Evolutionary conservation across 441 rosid species (phyloP).

Genomic region (Corymbia citriodora): DNA sequence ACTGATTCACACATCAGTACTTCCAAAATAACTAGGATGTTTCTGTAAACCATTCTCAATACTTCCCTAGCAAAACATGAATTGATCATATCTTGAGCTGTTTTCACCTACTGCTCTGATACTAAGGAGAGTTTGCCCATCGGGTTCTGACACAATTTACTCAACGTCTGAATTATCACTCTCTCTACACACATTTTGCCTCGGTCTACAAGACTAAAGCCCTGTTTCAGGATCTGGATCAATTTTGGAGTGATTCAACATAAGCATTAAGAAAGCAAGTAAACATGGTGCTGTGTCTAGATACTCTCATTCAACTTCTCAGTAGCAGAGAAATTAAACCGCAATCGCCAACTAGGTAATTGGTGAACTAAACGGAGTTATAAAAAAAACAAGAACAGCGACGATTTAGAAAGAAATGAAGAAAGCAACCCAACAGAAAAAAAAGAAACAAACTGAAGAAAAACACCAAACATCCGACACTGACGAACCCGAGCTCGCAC

Average conservation of each 20-base stretch:
- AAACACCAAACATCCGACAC: neutral
- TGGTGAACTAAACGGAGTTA: neutral
- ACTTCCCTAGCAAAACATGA: neutral
- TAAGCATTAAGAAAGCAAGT: neutral
- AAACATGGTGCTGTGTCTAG: neutral
- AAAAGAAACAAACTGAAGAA: neutral
- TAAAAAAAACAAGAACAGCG: neutral
- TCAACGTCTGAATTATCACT: neutral
- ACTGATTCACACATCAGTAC: neutral
- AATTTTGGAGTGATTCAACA: neutral
- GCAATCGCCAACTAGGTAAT: neutral
- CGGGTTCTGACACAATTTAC: neutral
- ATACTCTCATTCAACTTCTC: neutral
- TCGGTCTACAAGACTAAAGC: neutral
- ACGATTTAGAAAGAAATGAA: neutral
- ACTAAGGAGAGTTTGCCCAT: neutral
- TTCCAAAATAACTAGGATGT: neutral
- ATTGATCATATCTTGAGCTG: neutral
- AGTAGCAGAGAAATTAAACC: neutral
- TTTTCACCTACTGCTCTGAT: neutral
- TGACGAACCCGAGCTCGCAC: neutral
- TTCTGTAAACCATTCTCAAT: neutral
- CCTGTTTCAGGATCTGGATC: neutral
- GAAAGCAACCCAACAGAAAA: accelerated
- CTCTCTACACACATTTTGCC: neutral